A percentile compares a stretch with the other conserved stretches of the same genome.
These are phyloP conservation scores for Ceratocystis cacaofunesta DNA, from an alignment of 2,329 filamentous ascomycete species.

Conservation along the genomic window DNA sequence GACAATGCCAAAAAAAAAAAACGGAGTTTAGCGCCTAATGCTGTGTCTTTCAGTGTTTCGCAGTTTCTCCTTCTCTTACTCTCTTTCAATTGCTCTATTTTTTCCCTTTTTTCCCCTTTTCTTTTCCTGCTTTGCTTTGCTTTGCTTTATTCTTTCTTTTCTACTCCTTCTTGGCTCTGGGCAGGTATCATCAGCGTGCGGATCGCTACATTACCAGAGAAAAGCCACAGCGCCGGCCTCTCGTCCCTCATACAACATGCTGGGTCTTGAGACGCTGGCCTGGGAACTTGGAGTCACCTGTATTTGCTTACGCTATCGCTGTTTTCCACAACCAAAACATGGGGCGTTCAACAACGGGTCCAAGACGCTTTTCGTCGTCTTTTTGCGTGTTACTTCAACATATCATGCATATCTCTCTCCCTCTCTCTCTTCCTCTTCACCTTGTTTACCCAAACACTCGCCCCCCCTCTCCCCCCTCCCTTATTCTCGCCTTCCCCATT, in stretches of 20 bases:
- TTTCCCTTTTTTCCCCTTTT: neutral
- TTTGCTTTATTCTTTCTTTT: slow-evolving; percentile 9
- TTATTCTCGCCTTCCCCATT: neutral
- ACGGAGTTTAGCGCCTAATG: neutral
- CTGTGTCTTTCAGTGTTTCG: neutral
- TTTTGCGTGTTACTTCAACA: slow-evolving; percentile 18
- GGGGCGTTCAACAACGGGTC: slow-evolving; percentile 63
- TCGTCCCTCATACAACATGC: slow-evolving; percentile 53
- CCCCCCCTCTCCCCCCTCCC: neutral
- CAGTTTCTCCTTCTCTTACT: neutral
- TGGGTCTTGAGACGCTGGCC: slow-evolving; percentile 30
- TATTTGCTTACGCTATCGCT: slow-evolving; percentile 51
- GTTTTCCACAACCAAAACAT: slow-evolving; percentile 81
- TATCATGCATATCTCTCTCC: slow-evolving; percentile 23
- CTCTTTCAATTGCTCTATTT: neutral
- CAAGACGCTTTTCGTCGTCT: slow-evolving; percentile 48
- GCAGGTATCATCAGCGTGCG: slow-evolving; percentile 15
- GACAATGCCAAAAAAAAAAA: slow-evolving; percentile 7
- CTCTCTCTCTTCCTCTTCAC: slow-evolving; percentile 20
- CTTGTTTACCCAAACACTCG: slow-evolving; percentile 17
- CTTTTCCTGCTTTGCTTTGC: neutral
- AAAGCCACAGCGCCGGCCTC: slow-evolving; percentile 21
- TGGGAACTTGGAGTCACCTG: slow-evolving; percentile 45
- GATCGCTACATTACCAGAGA: slow-evolving; percentile 18
- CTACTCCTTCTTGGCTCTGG: slow-evolving; percentile 17